A percentile compares a stretch with the other conserved stretches of the same genome.
Evolutionary conservation across 2,329 filamentous ascomycete species (phyloP).

Genomic region (Clarireedia hainanense): DNA sequence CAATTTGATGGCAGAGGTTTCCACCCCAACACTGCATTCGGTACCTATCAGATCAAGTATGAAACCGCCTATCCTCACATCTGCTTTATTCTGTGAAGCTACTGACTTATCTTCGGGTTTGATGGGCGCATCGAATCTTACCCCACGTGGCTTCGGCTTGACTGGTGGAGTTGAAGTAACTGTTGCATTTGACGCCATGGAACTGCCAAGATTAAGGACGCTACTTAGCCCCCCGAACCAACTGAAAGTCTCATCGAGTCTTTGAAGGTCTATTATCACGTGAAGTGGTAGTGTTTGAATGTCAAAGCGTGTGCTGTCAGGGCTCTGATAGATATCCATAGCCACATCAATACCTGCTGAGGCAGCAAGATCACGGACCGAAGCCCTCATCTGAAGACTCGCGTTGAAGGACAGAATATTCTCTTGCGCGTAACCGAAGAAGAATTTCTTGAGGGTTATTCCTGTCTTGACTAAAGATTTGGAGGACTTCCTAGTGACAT

Average conservation of each 20-base stretch:
- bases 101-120: conserved; percentile 24
- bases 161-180: conserved; percentile 31
- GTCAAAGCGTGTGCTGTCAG: conserved; percentile 45
- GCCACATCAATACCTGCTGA: conserved; percentile 50
- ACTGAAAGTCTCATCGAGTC: conserved; percentile 76
- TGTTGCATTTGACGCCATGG: conserved; percentile 68
- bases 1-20: conserved; percentile 75
- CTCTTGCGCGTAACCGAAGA: conserved; percentile 54
- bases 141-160: conserved; percentile 44
- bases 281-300: conserved; percentile 71
- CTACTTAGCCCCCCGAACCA: conserved; percentile 90
- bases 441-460: conserved; percentile 44
- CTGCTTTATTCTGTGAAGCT: conserved; percentile 50
- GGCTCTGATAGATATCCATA: conserved; percentile 41
- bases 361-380: conserved; percentile 50
- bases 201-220: conserved; percentile 80
- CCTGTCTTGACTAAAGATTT: conserved; percentile 19
- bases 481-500: conserved; percentile 14
- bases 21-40: conserved; percentile 64
- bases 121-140: conserved; percentile 48
- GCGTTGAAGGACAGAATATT: conserved; percentile 58
- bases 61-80: conserved; percentile 69
- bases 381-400: conserved; percentile 48
- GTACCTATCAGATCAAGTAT: conserved; percentile 70
- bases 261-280: conserved; percentile 68